phyloP scores from a whole-genome alignment of 495 filamentous ascomycete genomes.

The Entonaema liquescens region DNA sequence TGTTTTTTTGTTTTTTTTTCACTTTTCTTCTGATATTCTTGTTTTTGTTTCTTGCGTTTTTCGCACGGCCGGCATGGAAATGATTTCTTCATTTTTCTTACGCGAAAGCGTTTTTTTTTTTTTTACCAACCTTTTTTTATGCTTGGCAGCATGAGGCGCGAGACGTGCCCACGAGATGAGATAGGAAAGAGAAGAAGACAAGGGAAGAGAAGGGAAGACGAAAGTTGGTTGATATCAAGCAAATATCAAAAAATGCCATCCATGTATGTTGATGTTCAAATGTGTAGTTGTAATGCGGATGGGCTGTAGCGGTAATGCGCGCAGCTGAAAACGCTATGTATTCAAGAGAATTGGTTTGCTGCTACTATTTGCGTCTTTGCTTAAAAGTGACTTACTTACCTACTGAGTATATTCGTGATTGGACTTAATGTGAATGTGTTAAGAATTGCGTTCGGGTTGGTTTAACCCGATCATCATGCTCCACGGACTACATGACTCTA shows the following conservation, averaged over 20 bases:
- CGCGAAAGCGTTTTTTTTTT: constrained; percentile 20
- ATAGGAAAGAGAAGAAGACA: too few species aligned
- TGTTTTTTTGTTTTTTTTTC: not conserved
- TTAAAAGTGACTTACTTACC: not conserved
- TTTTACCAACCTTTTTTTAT: not conserved
- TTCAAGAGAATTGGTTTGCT: constrained; percentile 13
- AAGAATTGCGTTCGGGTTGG: too few species aligned
- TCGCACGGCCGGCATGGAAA: constrained; percentile 20
- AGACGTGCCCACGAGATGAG: not conserved
- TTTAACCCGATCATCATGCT: not conserved
- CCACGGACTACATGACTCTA: constrained; percentile 10
- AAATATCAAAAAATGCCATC: not conserved
- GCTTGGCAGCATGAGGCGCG: constrained; percentile 4
- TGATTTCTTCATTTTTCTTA: constrained; percentile 5
- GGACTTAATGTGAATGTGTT: not conserved
- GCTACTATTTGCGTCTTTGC: not conserved
- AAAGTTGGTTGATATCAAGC: constrained; percentile 32
- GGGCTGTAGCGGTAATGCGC: not conserved
- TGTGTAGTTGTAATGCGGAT: constrained; percentile 4
- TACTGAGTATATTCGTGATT: not conserved
- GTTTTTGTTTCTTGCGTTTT: not conserved
- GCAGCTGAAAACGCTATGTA: not conserved
- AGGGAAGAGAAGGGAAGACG: not conserved
- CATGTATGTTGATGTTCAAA: constrained; percentile 1
- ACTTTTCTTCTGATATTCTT: not conserved